Evolutionary conservation across 2,329 filamentous ascomycete species (phyloP).

Genomic region (Nemania sp.): DNA sequence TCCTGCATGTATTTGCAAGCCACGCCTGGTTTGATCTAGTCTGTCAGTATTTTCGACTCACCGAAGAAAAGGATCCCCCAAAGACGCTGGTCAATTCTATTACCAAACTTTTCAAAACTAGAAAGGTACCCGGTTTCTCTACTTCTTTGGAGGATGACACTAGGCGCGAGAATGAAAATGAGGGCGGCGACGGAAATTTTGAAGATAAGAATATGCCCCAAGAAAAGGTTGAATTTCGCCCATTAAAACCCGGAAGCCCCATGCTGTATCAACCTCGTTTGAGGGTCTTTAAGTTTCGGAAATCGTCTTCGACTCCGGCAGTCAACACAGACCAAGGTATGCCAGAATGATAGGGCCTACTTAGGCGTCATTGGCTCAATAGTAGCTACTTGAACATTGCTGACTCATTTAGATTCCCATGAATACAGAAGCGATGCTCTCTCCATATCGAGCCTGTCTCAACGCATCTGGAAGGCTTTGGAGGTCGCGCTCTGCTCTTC

Average conservation of each 20-base stretch:
- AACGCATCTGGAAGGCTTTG: background rate
- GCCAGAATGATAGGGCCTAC: no score
- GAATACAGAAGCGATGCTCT: background rate
- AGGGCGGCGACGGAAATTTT: no score
- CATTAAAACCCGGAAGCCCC: background rate
- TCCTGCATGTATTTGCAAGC: background rate
- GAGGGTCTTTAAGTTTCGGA: background rate
- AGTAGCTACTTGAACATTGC: no score
- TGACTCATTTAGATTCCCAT: background rate
- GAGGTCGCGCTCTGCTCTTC: background rate
- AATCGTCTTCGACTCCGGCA: background rate
- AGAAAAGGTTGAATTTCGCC: background rate
- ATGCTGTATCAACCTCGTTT: background rate
- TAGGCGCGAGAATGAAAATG: background rate
- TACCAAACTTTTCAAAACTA: background rate
- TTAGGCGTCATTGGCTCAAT: no score
- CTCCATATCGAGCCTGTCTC: background rate
- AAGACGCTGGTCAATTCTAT: background rate
- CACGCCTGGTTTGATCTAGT: conserved; percentile 4
- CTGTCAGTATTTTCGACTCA: background rate
- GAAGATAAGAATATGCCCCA: no score
- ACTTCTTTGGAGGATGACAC: background rate
- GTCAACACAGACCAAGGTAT: background rate
- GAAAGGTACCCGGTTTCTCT: background rate
- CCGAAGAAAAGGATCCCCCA: background rate